A percentile compares a stretch with the other conserved stretches of the same genome.
Conservation (phyloP, 768 basidiomycete species). For the Leccinum ochraceum region DNA sequence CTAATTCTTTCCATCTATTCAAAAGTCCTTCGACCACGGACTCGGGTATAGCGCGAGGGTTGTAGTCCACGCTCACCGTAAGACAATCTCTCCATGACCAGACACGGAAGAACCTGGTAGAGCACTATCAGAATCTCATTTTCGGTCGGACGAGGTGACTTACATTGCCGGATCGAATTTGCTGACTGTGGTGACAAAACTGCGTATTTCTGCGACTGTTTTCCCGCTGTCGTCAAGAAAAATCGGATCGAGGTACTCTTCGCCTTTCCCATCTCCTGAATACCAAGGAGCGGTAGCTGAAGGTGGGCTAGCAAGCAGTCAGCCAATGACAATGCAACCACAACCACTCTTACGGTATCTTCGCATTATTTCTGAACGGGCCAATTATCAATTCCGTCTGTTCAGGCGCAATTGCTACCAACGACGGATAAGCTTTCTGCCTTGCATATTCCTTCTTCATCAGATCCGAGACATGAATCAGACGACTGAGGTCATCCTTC, state of each 20-base stretch:
- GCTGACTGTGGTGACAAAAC: not conserved
- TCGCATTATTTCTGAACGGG: constrained; percentile 1
- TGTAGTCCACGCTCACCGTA: constrained; percentile 5
- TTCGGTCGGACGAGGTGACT: not conserved
- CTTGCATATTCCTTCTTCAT: constrained; percentile 2
- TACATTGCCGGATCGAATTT: constrained; percentile 2
- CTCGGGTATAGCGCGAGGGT: not conserved
- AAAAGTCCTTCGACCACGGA: not conserved
- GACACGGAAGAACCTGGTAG: constrained; percentile 2
- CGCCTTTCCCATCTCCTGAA: constrained; percentile 1
- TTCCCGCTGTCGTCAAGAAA: not conserved
- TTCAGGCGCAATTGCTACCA: not conserved
- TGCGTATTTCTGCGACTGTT: not conserved
- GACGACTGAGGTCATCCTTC: not conserved
- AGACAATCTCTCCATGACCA: constrained; percentile 7
- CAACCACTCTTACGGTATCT: not conserved
- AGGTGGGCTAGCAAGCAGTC: not conserved
- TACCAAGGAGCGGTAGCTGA: not conserved
- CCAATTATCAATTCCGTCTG: not conserved
- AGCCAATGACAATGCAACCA: not conserved
- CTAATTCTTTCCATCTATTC: constrained; percentile 3
- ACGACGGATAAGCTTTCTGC: not conserved
- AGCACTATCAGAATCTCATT: too few relatives aligned
- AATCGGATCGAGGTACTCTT: constrained; percentile 1
- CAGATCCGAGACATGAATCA: not conserved